These are phyloP conservation scores for Cladophialophora yegresii DNA, from an alignment of 2,329 filamentous ascomycete species.

Conservation along the genomic window DNA sequence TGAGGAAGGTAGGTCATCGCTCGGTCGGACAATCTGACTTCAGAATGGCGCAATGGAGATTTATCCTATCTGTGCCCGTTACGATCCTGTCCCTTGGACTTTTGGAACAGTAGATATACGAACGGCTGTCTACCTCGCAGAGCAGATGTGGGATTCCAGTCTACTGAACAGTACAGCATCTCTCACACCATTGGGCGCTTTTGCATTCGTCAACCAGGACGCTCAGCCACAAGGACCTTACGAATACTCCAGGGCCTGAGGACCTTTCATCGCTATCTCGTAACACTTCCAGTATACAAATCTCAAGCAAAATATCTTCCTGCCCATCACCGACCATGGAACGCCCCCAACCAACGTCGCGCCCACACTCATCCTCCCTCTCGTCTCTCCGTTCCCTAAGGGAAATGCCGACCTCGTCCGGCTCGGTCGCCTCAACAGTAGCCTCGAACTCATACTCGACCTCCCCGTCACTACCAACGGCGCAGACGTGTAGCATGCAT, in stretches of 20 bases:
- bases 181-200: neutral
- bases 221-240: neutral
- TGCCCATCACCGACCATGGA: constrained; percentile 5
- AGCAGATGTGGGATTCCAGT: neutral
- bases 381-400: constrained; percentile 9
- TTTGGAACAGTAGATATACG: neutral
- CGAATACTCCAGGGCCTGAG: neutral
- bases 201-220: neutral
- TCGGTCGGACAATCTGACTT: constrained; percentile 1
- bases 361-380: constrained; percentile 23
- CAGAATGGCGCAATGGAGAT: constrained; percentile 1
- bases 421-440: neutral
- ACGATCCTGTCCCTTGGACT: neutral
- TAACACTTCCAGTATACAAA: neutral
- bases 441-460: neutral
- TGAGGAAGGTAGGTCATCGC: constrained; percentile 2
- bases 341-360: neutral
- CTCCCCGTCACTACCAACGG: neutral
- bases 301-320: neutral
- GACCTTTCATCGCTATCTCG: neutral
- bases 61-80: neutral
- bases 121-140: neutral
- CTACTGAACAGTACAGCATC: neutral
- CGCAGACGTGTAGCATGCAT: constrained; percentile 23
- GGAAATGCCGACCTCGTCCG: constrained; percentile 7